phyloP scores from a whole-genome alignment of 306 rosid species.

The Vigna reflexopilosa region DNA sequence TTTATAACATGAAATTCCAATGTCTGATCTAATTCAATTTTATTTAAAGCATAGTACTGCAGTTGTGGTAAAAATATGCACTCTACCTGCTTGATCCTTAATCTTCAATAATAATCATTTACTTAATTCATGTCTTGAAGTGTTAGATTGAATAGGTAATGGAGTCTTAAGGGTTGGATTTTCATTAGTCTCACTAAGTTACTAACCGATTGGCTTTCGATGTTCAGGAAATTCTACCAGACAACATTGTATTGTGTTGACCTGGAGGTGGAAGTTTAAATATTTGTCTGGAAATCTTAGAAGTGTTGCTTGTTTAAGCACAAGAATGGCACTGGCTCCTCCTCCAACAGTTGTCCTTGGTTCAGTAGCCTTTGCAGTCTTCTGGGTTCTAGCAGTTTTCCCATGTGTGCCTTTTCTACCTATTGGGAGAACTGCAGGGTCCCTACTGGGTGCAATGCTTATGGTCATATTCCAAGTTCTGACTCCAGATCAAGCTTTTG shows the following conservation, averaged over 20 bases:
- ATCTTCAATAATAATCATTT: background rate
- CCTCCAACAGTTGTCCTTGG: slow-evolving; percentile 72
- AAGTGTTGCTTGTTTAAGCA: slow-evolving; percentile 30
- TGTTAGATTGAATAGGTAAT: background rate
- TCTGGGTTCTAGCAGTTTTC: slow-evolving; percentile 92
- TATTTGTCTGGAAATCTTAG: slow-evolving; percentile 1
- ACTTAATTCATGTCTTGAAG: background rate
- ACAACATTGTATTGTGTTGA: background rate
- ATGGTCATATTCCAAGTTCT: slow-evolving; percentile 77
- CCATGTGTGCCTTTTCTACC: slow-evolving; percentile 88
- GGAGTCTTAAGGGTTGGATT: background rate
- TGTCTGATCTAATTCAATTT: background rate
- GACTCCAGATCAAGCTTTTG: slow-evolving; percentile 78
- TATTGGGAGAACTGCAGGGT: slow-evolving; percentile 91
- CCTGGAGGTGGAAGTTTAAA: background rate
- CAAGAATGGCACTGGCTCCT: slow-evolving; percentile 70
- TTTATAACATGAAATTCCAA: background rate
- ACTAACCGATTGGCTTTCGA: background rate
- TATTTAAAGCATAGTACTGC: background rate
- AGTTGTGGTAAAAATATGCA: background rate
- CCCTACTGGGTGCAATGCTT: slow-evolving; percentile 87
- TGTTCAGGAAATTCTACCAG: slow-evolving; percentile 20
- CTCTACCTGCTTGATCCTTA: background rate
- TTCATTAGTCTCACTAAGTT: background rate
- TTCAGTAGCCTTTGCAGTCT: slow-evolving; percentile 71